Evolutionary conservation across 75 land plant genomes (phyloP), one percentile per base, ranked within the genome.

Genomic region (Adiantum capillusveneris): DNA sequence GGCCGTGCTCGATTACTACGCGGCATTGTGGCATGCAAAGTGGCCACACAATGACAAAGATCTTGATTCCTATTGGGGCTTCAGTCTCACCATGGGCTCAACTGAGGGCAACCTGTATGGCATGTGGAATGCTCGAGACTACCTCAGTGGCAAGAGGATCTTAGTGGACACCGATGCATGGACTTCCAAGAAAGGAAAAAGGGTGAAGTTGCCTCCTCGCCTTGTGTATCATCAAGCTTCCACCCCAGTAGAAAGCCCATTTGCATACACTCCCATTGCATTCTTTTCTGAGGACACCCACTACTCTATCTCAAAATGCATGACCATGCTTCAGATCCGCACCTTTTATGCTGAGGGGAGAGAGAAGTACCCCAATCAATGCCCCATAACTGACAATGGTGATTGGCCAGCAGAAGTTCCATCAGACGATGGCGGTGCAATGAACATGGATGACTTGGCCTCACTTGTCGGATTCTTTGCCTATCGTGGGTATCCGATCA

Each of bases 51-150:
- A 59, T 22, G 17, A 16, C 60, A 16, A 59, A 59, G 60, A 59
- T 30, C 52, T 6, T 1, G 60, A 59, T 2, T 34, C 43, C 52
- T 59, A 34, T 31, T 59, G 60, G 60, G 60, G 60, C 43, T 59
- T 59, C 50, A 9, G 37, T 30, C 60, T 59, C 13, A 59, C 60
- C 51, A 59, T 59, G 60, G 60, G 60, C 2, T 31, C 51, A 6
- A 59, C 60, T 2, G 60, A 59, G 19, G 60, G 43, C 16, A 59
- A 59, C 60, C 37, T 59, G 5, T 59, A 59, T n/a, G 60, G 43
- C 9, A 59, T 59, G 60, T 59, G 60, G 60, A 59, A 59, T 59
- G 60, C 51, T 14, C 2, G 60, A 34, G 60, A 59, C 43, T 59
- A 59, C 19, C 44, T 59, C 22, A 19, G 60, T 31, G 60, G 60